Evolutionary conservation across 768 basidiomycete species (phyloP).

Genomic region (Daedalea quercina): DNA sequence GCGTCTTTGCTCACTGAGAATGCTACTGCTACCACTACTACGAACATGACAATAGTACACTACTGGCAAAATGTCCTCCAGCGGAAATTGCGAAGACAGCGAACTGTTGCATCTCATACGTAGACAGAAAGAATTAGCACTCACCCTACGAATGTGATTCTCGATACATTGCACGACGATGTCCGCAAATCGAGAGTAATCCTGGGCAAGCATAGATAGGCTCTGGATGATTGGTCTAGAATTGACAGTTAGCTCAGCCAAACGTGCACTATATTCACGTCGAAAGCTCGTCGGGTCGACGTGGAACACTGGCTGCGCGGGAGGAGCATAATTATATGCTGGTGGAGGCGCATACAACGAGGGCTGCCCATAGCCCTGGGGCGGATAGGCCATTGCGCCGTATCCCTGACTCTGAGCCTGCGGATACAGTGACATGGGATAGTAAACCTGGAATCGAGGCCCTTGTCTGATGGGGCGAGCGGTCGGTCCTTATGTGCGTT

Average conservation of each 20-base stretch:
- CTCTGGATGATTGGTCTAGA: slow-evolving; percentile 92
- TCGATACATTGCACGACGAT: slow-evolving; percentile 80
- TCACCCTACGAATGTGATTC: slow-evolving; percentile 83
- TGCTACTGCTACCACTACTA: slow-evolving; percentile 30
- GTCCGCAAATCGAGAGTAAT: slow-evolving; percentile 70
- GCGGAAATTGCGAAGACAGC: not conserved
- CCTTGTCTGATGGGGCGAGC: not conserved
- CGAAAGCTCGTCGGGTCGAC: slow-evolving; percentile 70
- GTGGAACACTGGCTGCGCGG: slow-evolving; percentile 38
- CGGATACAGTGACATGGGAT: slow-evolving; percentile 37
- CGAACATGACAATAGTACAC: slow-evolving; percentile 31
- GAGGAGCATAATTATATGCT: slow-evolving; percentile 39
- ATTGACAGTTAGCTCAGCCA: slow-evolving; percentile 85
- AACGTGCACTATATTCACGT: slow-evolving; percentile 67
- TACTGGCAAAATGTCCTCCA: not conserved
- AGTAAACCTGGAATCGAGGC: not conserved
- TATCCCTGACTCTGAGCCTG: slow-evolving; percentile 47
- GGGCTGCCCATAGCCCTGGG: slow-evolving; percentile 36
- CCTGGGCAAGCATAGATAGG: slow-evolving; percentile 88
- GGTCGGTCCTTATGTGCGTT: not conserved
- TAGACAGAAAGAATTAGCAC: slow-evolving; percentile 30
- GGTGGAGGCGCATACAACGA: slow-evolving; percentile 15
- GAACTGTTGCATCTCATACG: not conserved
- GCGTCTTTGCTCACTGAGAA: slow-evolving; percentile 37
- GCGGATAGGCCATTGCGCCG: slow-evolving; percentile 43